A percentile compares a stretch with the other conserved stretches of the same genome.
Evolutionary conservation across 2,329 filamentous ascomycete species (phyloP).

Genomic region (Cadophora sp.): DNA sequence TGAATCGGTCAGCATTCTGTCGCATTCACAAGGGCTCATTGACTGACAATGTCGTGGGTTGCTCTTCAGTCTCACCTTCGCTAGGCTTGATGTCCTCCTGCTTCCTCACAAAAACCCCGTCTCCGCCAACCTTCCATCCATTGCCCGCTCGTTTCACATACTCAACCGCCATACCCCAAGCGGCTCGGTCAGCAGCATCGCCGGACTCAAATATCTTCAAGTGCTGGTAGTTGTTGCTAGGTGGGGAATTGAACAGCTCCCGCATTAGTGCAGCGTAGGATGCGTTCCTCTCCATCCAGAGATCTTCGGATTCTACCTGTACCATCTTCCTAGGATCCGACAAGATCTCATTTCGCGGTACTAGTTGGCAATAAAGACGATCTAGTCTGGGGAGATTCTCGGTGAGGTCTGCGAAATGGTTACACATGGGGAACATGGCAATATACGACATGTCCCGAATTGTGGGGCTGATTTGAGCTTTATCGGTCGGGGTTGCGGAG

Average conservation of each 20-base stretch:
- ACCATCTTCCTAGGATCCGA: slow-evolving; percentile 43
- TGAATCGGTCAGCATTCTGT: slow-evolving; percentile 24
- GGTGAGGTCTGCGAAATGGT: slow-evolving; percentile 62
- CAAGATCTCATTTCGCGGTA: slow-evolving; percentile 48
- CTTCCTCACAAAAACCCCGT: slow-evolving; percentile 54
- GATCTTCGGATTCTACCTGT: slow-evolving; percentile 41
- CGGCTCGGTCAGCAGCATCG: slow-evolving; percentile 53
- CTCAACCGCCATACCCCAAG: slow-evolving; percentile 55
- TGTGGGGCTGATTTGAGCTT: slow-evolving; percentile 49
- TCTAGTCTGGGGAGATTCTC: slow-evolving; percentile 57
- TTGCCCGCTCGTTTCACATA: slow-evolving; percentile 48
- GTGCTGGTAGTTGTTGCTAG: slow-evolving; percentile 50
- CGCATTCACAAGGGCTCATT: slow-evolving; percentile 19
- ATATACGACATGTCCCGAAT: slow-evolving; percentile 64
- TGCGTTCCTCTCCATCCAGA: slow-evolving; percentile 44
- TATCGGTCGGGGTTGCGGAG: slow-evolving; percentile 48
- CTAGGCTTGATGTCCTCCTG: slow-evolving; percentile 17
- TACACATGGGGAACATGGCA: slow-evolving; percentile 70
- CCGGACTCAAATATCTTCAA: slow-evolving; percentile 58
- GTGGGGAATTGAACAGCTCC: slow-evolving; percentile 41
- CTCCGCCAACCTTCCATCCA: slow-evolving; percentile 53
- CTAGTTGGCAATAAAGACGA: slow-evolving; percentile 60
- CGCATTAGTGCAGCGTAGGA: slow-evolving; percentile 42
- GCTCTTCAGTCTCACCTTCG: slow-evolving; percentile 25
- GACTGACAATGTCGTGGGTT: slow-evolving; percentile 41